These are phyloP conservation scores for Penicillium occitanis DNA, from an alignment of 2,329 filamentous ascomycete genomes.

Conservation along the genomic window DNA sequence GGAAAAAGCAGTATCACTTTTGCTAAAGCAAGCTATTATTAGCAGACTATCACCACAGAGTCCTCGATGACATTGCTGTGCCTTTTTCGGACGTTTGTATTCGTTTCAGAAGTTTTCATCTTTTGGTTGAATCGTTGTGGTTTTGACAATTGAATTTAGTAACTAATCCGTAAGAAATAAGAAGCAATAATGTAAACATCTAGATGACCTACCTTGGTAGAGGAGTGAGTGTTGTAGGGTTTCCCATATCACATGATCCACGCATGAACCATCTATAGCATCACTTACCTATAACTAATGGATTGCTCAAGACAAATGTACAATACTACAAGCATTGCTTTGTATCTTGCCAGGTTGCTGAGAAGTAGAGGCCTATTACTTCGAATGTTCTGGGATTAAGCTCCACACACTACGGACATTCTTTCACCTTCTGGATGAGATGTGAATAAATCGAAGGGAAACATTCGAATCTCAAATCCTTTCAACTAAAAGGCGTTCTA, in stretches of 20 bases:
- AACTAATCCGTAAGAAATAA: too few relatives aligned
- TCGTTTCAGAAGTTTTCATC: background rate
- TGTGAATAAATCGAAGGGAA: background rate
- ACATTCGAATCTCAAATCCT: background rate
- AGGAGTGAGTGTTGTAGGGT: background rate
- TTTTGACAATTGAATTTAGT: background rate
- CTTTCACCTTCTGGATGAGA: background rate
- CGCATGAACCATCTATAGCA: background rate
- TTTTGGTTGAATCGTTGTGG: background rate
- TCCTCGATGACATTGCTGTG: background rate
- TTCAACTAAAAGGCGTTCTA: background rate
- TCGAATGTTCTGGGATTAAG: background rate
- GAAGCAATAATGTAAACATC: background rate
- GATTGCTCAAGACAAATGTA: background rate
- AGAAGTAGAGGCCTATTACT: background rate
- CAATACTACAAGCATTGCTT: background rate
- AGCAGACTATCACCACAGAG: background rate
- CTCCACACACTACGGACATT: background rate
- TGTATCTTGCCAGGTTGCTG: background rate
- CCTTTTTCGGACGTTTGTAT: background rate
- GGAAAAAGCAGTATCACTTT: constrained; percentile 8
- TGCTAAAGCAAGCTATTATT: background rate
- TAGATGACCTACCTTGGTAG: background rate
- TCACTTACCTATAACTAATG: background rate
- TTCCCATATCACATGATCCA: background rate